Evolutionary conservation across 192 early-diverging fungal species (phyloP), one percentile per base, ranked within the genome.

Genomic region (Coemansia sp.): DNA sequence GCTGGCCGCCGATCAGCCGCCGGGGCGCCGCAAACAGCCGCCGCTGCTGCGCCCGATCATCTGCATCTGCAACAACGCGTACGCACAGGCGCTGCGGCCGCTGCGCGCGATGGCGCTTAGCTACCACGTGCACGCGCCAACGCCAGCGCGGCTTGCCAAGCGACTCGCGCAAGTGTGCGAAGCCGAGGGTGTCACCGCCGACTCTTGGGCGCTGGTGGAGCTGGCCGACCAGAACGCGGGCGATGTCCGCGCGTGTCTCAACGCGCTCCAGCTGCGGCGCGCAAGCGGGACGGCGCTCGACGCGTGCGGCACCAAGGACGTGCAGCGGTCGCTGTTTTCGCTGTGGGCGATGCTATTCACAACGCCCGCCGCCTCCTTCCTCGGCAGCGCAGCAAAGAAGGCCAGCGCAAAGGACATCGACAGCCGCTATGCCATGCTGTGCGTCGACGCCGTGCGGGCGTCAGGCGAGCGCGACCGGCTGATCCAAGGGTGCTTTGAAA

Each of bases 41-140:
- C 87, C 87, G 7, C 81, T 96, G 20, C 75, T 91, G 55, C 84
- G 95, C 5, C 97, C 97, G 49, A 95, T 99, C 55, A 97, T 99
- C 40, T 99, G 95, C 73, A 96, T 99, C 62, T 99, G 97, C 85
- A 99, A 99, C 75, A 95, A 97, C 75, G 89, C 84, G 58, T 99
- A 93, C 79, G 91, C 92, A 5, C 87, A 95, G 20, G 91, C 89
- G 9, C 79, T 99, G 58, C 89, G 94, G 32, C 90, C 92, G 2
- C 79, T 99, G 43, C 85, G 95, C 17, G 74, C 76, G n/a, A 84
- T 92, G 40, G 91, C 93, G 8, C 86, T 93, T 62, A 75, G 88
- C 41, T 74, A 88, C 67, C 80, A 85, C 50, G 90, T 99, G 57
- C 76, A 78, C n/a, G 84, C 87, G 23, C 87, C 90, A 0, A 82